Base-by-base conservation (phyloP, 1,139 yeast species). In the Nadsonia starkeyi-henricii region DNA sequence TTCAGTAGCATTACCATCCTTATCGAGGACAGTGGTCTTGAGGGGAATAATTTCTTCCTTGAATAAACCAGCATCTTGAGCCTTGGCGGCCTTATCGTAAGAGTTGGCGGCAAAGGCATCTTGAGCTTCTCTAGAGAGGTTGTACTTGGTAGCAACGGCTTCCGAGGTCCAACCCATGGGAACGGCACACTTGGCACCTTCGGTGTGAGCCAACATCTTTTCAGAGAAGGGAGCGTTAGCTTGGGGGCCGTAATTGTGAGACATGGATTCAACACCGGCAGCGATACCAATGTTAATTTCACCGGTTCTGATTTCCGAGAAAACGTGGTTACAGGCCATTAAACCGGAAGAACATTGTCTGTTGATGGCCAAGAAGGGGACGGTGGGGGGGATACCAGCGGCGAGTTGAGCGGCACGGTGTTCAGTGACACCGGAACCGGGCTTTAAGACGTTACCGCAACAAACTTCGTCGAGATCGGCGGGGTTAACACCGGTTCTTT, bases 331-430 rank as follows among this genome's bases (percentile, higher is more conserved):
- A 43, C 88, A 78, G 20, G 96, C 94, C 75, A 88, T 84, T 58
- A 89, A 73, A 45, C 96, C 96, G 2, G 95, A 85, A 9, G 96
- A 85, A 67, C 97, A 89, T 67, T 86, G 96, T 69, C 97, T 79
- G 73, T 89, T 89, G 56, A 89, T 61, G 28, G 95, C 91, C 58
- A 79, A 70, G 58, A 89, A 85, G 15, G 95, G 89, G 30, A 81
- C 74, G 8, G 79, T 67, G 55, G 75, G 67, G 20, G 88, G 88
- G 44, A 81, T 71, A 15, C 93, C 94, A 3, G 84, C 85, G 13
- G 79, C 85, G 42, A 83, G 69, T 53, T 72, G 72, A 41, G 88
- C 96, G 48, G 95, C 96, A 62, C 69, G 75, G 67, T 85, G 95
- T 67, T 86, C 96, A 51, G 81, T 81, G 51, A 89, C 94, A 61